Conservation (phyloP, 2,329 filamentous ascomycete genomes). For the Fusarium staphyleae region DNA sequence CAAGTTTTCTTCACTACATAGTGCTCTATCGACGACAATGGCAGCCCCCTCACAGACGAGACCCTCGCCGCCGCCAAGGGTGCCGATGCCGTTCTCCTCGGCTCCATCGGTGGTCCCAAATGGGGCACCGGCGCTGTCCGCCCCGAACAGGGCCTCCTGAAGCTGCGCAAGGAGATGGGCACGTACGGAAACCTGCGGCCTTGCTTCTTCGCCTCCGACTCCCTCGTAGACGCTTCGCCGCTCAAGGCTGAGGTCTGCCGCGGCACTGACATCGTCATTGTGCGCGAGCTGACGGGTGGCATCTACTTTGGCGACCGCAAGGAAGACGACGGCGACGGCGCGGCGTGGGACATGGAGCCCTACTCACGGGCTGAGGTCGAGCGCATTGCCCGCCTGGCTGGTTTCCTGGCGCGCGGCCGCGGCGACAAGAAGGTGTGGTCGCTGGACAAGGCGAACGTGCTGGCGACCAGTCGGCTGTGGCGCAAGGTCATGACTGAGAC, state of each 20-base stretch:
- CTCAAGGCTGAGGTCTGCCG: slow-evolving; percentile 83
- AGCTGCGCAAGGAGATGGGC: slow-evolving; percentile 86
- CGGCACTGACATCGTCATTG: slow-evolving; percentile 87
- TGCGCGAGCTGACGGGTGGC: slow-evolving; percentile 87
- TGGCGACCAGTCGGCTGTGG: slow-evolving; percentile 91
- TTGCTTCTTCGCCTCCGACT: slow-evolving; percentile 89
- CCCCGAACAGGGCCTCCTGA: slow-evolving; percentile 88
- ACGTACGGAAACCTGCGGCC: slow-evolving; percentile 94
- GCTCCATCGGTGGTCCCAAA: slow-evolving; percentile 90
- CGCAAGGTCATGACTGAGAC: slow-evolving; percentile 84
- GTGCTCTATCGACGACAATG: slow-evolving; percentile 87
- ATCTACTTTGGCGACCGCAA: slow-evolving; percentile 91
- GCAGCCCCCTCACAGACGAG: slow-evolving; percentile 79
- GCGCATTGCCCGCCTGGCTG: slow-evolving; percentile 83
- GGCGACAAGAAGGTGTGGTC: slow-evolving; percentile 76
- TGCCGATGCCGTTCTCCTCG: slow-evolving; percentile 84
- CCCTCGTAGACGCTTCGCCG: slow-evolving; percentile 81
- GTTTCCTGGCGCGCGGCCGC: slow-evolving; percentile 78
- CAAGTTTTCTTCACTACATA: slow-evolving; percentile 47
- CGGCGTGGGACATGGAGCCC: slow-evolving; percentile 83
- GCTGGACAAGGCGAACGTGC: slow-evolving; percentile 95
- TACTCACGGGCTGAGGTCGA: slow-evolving; percentile 88
- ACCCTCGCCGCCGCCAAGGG: slow-evolving; percentile 83
- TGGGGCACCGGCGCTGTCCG: slow-evolving; percentile 89
- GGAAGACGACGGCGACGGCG: slow-evolving; percentile 71